Base-by-base conservation (phyloP, 176 grass and related monocot genomes). In the Phoenix roebelenii region DNA sequence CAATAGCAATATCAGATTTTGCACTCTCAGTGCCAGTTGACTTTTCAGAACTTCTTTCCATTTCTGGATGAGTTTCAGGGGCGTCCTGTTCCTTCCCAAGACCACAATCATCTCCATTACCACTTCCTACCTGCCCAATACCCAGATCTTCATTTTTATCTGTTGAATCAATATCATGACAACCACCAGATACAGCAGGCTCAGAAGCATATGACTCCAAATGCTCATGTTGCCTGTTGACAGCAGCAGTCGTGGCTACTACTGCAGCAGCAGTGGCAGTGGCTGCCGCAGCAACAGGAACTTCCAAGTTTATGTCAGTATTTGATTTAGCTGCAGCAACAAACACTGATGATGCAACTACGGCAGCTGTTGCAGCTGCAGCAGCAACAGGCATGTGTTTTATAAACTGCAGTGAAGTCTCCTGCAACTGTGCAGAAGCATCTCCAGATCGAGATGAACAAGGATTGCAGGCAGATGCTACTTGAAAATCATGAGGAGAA, bases 301-400 rank as follows among this genome's bases (percentile, higher is more conserved):
- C 71, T 3, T 89, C 88, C 59, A 86, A 93, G 52, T 82, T 91
- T 58, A 93, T 61, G 39, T 98, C 94, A 16, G 54, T 76, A 18
- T 76, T 98, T 35, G 78, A 88, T 74, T 86, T 93, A 73, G 84
- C 79, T 3, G 94, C 94, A 50, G 88, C 94, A 49, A 80, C 94
- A 83, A 98, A 85, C 88, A 98, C 92, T 1, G 94, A 93, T 54
- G 94, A 93, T 2, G 85, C 94, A 65, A 98, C 94, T 18, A 98
- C 87, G 54, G 94, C 94, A 76, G 94, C 84, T 69, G 94, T 98
- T 71, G 94, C 94, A 70, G 88, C 94, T 66, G 94, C 87, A 70
- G 91, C 91, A 4, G 90, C 84, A 56, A 95, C 86, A 58, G 91
- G 91, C 80, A 87, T 72, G 66, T 95, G 73, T 48, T 59, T 73